These are phyloP conservation scores for Ceratocystis cubensis DNA, from an alignment of 2,329 filamentous ascomycete species.

Conservation along the genomic window DNA sequence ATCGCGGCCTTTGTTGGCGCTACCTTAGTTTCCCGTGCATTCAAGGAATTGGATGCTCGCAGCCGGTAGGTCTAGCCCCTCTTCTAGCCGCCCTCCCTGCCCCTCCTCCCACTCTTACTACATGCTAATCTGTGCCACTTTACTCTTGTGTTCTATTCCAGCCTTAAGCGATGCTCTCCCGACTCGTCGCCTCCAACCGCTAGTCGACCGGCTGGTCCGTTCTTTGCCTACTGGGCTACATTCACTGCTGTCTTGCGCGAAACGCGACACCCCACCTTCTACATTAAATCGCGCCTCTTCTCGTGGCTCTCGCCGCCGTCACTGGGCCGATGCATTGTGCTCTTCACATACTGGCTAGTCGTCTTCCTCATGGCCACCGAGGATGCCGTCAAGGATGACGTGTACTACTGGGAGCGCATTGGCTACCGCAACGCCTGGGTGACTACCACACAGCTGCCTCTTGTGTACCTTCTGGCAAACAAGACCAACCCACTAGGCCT, in stretches of 20 bases:
- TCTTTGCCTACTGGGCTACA: conserved; percentile 45
- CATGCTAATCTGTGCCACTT: neutral
- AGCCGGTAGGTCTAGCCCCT: conserved; percentile 29
- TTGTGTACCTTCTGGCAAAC: conserved; percentile 49
- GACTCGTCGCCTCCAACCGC: conserved; percentile 35
- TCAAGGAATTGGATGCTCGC: conserved; percentile 34
- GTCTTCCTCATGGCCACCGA: conserved; percentile 45
- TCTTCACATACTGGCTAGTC: conserved; percentile 46
- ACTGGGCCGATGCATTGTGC: conserved; percentile 41
- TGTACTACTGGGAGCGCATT: conserved; percentile 50
- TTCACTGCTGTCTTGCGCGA: conserved; percentile 46
- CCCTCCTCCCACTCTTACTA: neutral
- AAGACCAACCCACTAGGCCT: conserved; percentile 48
- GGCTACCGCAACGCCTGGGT: conserved; percentile 58
- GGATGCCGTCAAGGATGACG: conserved; percentile 38
- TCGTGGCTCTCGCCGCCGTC: conserved; percentile 48
- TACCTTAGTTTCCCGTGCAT: conserved; percentile 31
- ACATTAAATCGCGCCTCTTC: conserved; percentile 35
- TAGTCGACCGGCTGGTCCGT: conserved; percentile 37
- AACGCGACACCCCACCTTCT: conserved; percentile 42
- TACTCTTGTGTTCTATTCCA: conserved; percentile 24
- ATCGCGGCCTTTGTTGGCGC: conserved; percentile 38
- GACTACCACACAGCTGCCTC: conserved; percentile 49
- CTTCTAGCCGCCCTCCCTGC: neutral
- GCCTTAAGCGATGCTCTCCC: conserved; percentile 36